Percentiles rank a stretch among this genome's conserved stretches.
phyloP scores from a whole-genome alignment of 139 green algal species.

The Picochlorum sp. region DNA sequence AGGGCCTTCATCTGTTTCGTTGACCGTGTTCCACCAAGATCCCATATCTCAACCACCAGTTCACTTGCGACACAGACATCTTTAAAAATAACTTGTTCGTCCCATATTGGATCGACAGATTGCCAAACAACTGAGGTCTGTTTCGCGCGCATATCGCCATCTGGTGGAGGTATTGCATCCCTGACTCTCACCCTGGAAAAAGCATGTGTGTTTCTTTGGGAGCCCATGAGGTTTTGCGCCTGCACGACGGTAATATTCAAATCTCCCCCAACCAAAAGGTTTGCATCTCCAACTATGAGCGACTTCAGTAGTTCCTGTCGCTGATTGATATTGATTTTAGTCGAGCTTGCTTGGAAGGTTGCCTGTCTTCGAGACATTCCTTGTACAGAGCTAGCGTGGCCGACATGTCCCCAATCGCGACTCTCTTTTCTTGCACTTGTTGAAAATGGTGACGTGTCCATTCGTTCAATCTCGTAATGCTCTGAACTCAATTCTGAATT shows the following conservation, averaged over 20 bases:
- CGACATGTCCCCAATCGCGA: neutral
- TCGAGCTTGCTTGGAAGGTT: neutral
- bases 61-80: slow-evolving; percentile 37
- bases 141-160: slow-evolving; percentile 23
- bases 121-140: slow-evolving; percentile 44
- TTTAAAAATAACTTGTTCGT: slow-evolving; percentile 40
- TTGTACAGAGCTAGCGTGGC: neutral
- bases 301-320: slow-evolving; percentile 30
- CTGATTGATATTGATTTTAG: slow-evolving; percentile 2
- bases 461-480: too few species aligned
- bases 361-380: neutral
- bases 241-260: slow-evolving; percentile 39
- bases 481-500: too few species aligned
- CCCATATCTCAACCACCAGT: slow-evolving; percentile 60
- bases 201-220: slow-evolving; percentile 25
- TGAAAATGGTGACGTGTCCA: too few species aligned
- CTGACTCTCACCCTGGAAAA: slow-evolving; percentile 38
- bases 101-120: slow-evolving; percentile 32
- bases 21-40: slow-evolving; percentile 34
- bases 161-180: slow-evolving; percentile 18
- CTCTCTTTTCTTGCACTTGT: neutral
- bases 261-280: slow-evolving; percentile 48
- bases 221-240: slow-evolving; percentile 31
- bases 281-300: slow-evolving; percentile 26
- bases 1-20: slow-evolving; percentile 28